Percentiles rank a stretch among this genome's conserved stretches.
Evolutionary conservation across 768 basidiomycete genomes (phyloP).

Genomic region (Trametes elegans): DNA sequence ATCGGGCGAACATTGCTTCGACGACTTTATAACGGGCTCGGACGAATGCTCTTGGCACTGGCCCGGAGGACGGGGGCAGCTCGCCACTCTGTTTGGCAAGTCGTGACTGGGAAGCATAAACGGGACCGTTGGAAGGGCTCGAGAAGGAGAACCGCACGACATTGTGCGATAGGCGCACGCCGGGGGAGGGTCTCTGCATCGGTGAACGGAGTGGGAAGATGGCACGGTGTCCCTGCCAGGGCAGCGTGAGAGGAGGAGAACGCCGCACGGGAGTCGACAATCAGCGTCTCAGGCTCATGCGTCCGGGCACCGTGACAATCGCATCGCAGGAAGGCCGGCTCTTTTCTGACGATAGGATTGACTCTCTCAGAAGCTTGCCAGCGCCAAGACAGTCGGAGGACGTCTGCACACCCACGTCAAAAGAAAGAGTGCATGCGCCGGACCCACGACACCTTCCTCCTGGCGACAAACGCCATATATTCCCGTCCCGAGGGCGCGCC

Average conservation of each 20-base stretch:
- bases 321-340: constrained; percentile 1
- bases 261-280: constrained; percentile 5
- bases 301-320: neutral
- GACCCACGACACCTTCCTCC: constrained; percentile 9
- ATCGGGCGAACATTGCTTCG: neutral
- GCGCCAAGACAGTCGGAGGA: constrained; percentile 8
- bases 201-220: constrained; percentile 14
- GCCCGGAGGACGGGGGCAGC: constrained; percentile 6
- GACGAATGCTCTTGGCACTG: constrained; percentile 11
- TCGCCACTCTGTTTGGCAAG: constrained; percentile 8
- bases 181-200: neutral
- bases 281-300: constrained; percentile 8
- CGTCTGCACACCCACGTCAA: constrained; percentile 6
- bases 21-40: constrained; percentile 11
- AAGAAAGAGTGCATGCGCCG: neutral
- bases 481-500: neutral
- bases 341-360: constrained; percentile 6
- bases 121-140: neutral
- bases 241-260: constrained; percentile 9
- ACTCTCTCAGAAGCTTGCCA: constrained; percentile 2
- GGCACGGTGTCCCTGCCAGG: neutral
- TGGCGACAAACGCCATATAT: neutral
- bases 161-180: constrained; percentile 15
- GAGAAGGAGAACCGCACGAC: constrained; percentile 15
- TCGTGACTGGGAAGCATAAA: constrained; percentile 10